These are phyloP conservation scores for Carex myosuroides DNA, from an alignment of 176 grass and related monocot species.

Conservation along the genomic window DNA sequence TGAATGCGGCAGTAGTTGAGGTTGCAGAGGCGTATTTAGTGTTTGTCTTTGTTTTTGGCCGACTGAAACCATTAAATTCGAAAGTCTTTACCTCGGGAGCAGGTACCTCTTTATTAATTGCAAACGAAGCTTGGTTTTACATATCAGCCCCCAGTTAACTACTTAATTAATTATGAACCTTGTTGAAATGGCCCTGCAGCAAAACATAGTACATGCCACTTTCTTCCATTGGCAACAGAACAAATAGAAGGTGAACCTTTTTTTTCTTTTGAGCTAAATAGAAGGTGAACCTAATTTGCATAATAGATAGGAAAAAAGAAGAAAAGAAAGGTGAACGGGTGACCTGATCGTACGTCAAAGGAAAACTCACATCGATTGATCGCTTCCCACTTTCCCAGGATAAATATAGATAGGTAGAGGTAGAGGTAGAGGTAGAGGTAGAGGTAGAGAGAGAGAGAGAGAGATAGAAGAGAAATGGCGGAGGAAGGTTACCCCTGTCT, in stretches of 20 bases:
- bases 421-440: background rate
- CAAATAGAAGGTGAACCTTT: background rate
- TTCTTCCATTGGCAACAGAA: background rate
- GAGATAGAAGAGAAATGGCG: background rate
- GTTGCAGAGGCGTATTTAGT: constrained; percentile 24
- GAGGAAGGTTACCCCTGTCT: background rate
- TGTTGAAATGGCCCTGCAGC: background rate
- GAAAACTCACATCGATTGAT: background rate
- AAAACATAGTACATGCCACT: background rate
- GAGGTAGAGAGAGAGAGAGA: background rate
- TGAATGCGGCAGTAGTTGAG: constrained; percentile 6
- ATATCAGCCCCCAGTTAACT: background rate
- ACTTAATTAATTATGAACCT: background rate
- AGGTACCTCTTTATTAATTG: constrained; percentile 6
- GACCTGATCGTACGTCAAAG: background rate
- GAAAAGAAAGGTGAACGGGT: background rate
- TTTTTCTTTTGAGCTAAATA: too few species aligned
- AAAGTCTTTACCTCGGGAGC: background rate
- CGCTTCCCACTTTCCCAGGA: background rate
- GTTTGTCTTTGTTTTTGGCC: background rate
- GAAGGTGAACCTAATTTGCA: background rate
- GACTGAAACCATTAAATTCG: background rate
- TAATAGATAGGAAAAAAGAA: background rate
- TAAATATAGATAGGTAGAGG: background rate
- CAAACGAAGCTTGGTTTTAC: background rate